Conservation (phyloP, 176 grass and related monocot genomes). For the Elaeis guineensis region DNA sequence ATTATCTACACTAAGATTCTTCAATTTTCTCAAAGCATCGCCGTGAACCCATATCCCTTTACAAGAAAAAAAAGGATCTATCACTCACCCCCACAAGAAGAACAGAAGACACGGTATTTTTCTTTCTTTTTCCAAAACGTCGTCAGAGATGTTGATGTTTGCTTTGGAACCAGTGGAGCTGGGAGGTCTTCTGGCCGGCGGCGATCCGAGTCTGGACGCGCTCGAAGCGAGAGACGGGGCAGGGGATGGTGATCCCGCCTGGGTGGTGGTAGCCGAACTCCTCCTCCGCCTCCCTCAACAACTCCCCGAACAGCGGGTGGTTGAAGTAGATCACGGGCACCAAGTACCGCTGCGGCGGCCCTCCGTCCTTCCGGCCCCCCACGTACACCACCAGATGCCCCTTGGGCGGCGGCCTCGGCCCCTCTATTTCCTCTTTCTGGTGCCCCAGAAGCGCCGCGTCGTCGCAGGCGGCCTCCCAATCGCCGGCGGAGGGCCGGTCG, state of each 20-base stretch:
- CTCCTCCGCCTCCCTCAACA: conserved; percentile 1
- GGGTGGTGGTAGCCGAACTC: conserved; percentile 9
- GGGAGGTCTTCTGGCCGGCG: not conserved
- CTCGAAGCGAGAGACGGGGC: conserved; percentile 5
- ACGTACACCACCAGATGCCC: conserved; percentile 8
- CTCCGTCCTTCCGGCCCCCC: not conserved
- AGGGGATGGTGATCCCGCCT: conserved; percentile 7
- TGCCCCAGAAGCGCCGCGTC: too few relatives aligned
- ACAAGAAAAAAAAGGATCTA: too few relatives aligned
- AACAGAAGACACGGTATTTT: too few relatives aligned
- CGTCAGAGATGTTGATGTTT: too few relatives aligned
- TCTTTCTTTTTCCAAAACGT: too few relatives aligned
- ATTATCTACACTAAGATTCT: too few relatives aligned
- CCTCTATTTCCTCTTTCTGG: not conserved
- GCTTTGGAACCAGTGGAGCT: too few relatives aligned
- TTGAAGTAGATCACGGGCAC: conserved; percentile 11
- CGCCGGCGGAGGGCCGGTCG: too few relatives aligned
- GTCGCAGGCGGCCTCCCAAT: too few relatives aligned
- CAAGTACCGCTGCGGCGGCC: not conserved
- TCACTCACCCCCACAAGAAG: too few relatives aligned
- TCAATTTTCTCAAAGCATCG: too few relatives aligned
- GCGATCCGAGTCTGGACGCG: not conserved
- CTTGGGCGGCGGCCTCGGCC: not conserved
- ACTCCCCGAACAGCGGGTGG: conserved; percentile 4
- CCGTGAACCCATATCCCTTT: too few relatives aligned